A percentile compares a stretch with the other conserved stretches of the same genome.
These are phyloP conservation scores for Auxenochlorella pyrenoidosa DNA, from an alignment of 139 green algal species.

Conservation along the genomic window DNA sequence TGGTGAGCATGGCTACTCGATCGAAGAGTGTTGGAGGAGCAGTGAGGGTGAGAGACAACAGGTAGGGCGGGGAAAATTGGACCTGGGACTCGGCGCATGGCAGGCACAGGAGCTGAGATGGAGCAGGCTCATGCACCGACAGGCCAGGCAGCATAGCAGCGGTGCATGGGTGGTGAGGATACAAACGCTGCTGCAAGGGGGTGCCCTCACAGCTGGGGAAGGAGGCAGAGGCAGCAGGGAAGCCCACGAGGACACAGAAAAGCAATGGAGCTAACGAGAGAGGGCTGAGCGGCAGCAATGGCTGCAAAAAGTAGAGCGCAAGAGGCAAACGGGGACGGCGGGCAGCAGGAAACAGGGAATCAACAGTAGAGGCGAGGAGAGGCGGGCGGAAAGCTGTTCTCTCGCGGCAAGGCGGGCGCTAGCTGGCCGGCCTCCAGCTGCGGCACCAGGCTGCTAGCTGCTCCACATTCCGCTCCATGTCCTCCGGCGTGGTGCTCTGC, in stretches of 20 bases:
- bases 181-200: not conserved
- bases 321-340: not conserved
- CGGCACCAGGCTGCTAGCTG: slow-evolving; percentile 75
- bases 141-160: no score
- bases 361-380: no score
- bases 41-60: not conserved
- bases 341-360: not conserved
- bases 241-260: not conserved
- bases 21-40: no score
- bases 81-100: not conserved
- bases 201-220: not conserved
- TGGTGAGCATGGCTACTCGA: no score
- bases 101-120: not conserved
- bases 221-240: not conserved
- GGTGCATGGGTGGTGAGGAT: not conserved
- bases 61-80: not conserved
- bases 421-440: slow-evolving; percentile 25
- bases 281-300: no score
- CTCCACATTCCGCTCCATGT: slow-evolving; percentile 95
- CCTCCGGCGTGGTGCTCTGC: slow-evolving; percentile 84
- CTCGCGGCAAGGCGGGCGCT: no score
- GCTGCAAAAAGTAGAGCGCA: no score
- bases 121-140: no score
- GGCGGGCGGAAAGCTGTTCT: no score
- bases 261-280: not conserved